Base-by-base conservation (phyloP, 768 basidiomycete genomes). In the Amanita jacksonii region DNA sequence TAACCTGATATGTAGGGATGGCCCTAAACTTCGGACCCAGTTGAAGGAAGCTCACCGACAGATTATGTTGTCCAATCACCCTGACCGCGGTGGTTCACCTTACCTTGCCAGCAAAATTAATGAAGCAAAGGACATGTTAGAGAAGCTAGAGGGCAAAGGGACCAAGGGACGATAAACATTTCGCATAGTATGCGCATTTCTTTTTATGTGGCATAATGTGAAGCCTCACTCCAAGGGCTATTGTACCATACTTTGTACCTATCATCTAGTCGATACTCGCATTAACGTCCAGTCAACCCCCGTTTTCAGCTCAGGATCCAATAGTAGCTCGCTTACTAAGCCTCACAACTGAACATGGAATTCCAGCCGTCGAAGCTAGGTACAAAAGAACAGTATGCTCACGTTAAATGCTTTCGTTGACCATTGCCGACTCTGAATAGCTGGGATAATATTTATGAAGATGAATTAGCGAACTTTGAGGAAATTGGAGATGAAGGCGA, bases 91-190 rank as follows among this genome's bases (percentile, higher is more conserved):
- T 25, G 96, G 96, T 23, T 88, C 92, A n/a, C 96, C 96, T 5
- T 99, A 97, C 63, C 67, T 98, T 39, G 93, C 96, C 9, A 92
- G 90, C 56, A 98, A 99, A 73, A 94, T 98, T 50, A 99, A 99
- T 63, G 96, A 99, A 58, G 96, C 94, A 0, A 97, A 96, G 60
- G 94, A 91, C 55, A 51, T 94, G 46, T 62, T 96, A 37, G 92
- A 96, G 25, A 88, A 85, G 60, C 72, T 72, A n/a, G 80, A 83
- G 40, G 73, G 73, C 41, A 75, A 68, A 52, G 61, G 56, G 4
- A 19, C 19, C n/a, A 43, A 20, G 19, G 44, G 37, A 5, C 36
- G 28, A 31, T 45, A 20, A 38, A 13, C 59, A 67, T 47, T 66
- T 53, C 56, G 28, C 12, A n/a, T 25, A 35, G 32, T 43, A 40